Evolutionary conservation across 1,284 basidiomycete species (phyloP).

Genomic region (Papiliotrema nemorosa): DNA sequence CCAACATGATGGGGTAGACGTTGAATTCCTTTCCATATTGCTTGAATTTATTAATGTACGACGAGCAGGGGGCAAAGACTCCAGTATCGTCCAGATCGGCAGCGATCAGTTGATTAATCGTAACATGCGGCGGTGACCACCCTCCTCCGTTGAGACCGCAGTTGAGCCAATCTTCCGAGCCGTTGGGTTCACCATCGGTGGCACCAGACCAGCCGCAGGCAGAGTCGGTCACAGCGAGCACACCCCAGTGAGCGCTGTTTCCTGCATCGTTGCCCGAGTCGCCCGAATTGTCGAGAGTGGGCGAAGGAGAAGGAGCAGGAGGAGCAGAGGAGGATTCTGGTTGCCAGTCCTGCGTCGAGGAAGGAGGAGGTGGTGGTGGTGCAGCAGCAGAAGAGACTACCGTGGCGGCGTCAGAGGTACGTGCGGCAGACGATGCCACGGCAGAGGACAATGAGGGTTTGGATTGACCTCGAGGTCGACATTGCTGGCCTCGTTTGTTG

Average conservation of each 20-base stretch:
- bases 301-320: not conserved
- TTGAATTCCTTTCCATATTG: conserved; percentile 53
- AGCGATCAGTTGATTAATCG: conserved; percentile 55
- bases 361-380: not conserved
- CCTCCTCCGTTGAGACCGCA: conserved; percentile 60
- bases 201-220: conserved; percentile 36
- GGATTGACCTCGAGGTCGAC: conserved; percentile 13
- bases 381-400: not conserved
- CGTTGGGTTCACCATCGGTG: conserved; percentile 61
- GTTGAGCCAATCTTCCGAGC: conserved; percentile 69
- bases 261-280: not conserved
- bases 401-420: not conserved
- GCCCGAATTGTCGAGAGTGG: not conserved
- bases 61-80: conserved; percentile 62
- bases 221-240: conserved; percentile 17
- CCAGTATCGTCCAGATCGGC: conserved; percentile 57
- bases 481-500: conserved; percentile 23
- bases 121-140: conserved; percentile 50
- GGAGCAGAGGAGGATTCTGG: conserved; percentile 4
- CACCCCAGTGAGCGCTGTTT: conserved; percentile 3
- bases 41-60: conserved; percentile 59
- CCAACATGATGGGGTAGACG: conserved; percentile 59
- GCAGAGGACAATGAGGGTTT: conserved; percentile 3
- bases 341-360: not conserved
- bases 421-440: not conserved